These are phyloP conservation scores for Chlorella variabilis DNA, from an alignment of 163 green algal genomes.

Conservation along the genomic window DNA sequence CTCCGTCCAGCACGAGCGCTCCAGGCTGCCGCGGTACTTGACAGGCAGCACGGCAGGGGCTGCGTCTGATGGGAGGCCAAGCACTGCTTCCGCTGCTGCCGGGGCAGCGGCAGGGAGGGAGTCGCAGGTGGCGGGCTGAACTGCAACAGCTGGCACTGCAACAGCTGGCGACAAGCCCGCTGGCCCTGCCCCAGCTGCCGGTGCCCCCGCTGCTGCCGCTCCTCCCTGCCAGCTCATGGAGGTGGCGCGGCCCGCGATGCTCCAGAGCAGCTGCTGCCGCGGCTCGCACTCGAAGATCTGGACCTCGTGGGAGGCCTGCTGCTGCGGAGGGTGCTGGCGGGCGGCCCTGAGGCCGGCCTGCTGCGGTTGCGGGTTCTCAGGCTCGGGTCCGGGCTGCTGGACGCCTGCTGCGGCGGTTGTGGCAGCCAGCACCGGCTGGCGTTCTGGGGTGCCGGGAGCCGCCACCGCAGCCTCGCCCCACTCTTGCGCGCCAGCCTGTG, in stretches of 20 bases:
- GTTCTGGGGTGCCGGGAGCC: too few relatives aligned
- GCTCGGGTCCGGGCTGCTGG: not conserved
- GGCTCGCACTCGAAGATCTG: slow-evolving; percentile 2
- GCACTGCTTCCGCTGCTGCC: not conserved
- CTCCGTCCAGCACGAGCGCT: slow-evolving; percentile 6
- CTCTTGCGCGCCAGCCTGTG: not conserved
- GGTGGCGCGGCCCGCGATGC: slow-evolving; percentile 25
- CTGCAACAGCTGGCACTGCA: not conserved
- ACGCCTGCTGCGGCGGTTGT: not conserved
- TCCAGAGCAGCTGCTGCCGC: slow-evolving; percentile 35
- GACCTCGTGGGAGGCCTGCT: not conserved
- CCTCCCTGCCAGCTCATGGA: slow-evolving; percentile 22
- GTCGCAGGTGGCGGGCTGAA: too few relatives aligned
- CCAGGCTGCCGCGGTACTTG: slow-evolving; percentile 21
- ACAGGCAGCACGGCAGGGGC: not conserved
- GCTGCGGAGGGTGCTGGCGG: not conserved
- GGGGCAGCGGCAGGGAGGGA: too few relatives aligned
- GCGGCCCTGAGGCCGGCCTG: not conserved
- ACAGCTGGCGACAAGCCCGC: not conserved
- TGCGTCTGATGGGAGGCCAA: not conserved
- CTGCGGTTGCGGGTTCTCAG: not conserved
- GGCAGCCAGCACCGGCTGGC: too few relatives aligned
- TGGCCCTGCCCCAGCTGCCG: not conserved
- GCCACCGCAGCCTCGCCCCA: too few relatives aligned
- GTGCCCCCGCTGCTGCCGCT: not conserved